Conservation (phyloP, 2,329 filamentous ascomycete species). For the Dothistroma pini region DNA sequence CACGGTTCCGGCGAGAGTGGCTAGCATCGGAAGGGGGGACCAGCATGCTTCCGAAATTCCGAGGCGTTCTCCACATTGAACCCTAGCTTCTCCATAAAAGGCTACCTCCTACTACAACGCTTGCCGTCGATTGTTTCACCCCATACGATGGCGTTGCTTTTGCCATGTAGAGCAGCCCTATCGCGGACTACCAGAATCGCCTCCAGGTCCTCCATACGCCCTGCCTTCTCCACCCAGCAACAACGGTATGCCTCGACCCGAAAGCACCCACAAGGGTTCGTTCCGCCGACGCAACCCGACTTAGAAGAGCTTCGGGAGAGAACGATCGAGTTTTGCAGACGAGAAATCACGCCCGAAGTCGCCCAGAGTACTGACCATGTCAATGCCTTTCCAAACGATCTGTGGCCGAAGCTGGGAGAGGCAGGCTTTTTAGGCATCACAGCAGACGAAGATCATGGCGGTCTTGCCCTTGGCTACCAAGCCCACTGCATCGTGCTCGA, state of each 20-base stretch:
- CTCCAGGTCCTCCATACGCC: constrained; percentile 8
- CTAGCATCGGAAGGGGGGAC: constrained; percentile 5
- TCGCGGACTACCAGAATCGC: constrained; percentile 18
- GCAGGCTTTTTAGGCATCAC: constrained; percentile 91
- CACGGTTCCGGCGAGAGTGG: constrained; percentile 1
- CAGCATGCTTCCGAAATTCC: too few relatives aligned
- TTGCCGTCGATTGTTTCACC: background rate
- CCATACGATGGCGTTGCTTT: constrained; percentile 20
- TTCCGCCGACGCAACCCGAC: constrained; percentile 66
- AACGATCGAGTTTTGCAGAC: constrained; percentile 81
- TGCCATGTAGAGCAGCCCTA: constrained; percentile 26
- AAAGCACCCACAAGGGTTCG: constrained; percentile 66
- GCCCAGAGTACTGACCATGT: constrained; percentile 76
- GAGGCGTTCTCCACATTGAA: too few relatives aligned
- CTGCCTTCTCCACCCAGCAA: constrained; percentile 13
- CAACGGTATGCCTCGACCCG: constrained; percentile 54
- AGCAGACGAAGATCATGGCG: constrained; percentile 86
- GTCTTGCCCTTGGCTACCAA: constrained; percentile 89
- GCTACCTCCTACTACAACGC: too few relatives aligned
- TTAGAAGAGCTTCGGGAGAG: constrained; percentile 76
- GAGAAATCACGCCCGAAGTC: constrained; percentile 80
- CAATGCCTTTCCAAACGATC: constrained; percentile 83
- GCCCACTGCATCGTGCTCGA: constrained; percentile 95
- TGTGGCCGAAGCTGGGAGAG: constrained; percentile 92
- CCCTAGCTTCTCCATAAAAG: too few relatives aligned